phyloP scores from a whole-genome alignment of 306 rosid genomes.

The Trichosanthes truncata region DNA sequence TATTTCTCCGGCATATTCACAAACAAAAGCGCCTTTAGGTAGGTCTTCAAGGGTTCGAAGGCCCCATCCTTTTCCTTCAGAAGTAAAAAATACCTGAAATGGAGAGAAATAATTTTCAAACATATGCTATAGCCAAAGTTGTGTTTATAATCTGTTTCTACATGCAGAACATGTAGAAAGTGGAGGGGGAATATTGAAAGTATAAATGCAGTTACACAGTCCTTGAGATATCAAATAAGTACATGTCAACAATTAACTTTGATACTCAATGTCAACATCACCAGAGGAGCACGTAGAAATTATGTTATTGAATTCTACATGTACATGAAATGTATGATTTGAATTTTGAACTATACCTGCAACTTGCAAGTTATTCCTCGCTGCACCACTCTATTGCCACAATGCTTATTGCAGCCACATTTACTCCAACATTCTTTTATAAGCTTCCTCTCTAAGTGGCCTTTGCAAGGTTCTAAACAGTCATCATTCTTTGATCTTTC shows the following conservation, averaged over 20 bases:
- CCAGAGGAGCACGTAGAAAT: neutral
- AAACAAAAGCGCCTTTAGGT: slow-evolving; percentile 86
- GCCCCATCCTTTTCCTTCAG: slow-evolving; percentile 94
- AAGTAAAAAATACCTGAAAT: slow-evolving; percentile 64
- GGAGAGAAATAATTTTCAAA: slow-evolving; percentile 11
- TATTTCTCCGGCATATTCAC: slow-evolving; percentile 84
- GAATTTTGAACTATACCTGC: slow-evolving; percentile 43
- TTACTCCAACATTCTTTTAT: slow-evolving; percentile 92
- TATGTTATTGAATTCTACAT: neutral
- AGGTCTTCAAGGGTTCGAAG: slow-evolving; percentile 76
- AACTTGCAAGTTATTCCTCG: slow-evolving; percentile 73
- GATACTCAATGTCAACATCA: neutral
- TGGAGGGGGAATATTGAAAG: neutral
- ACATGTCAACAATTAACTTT: neutral
- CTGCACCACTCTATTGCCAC: slow-evolving; percentile 93
- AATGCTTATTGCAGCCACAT: slow-evolving; percentile 75
- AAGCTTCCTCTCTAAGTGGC: slow-evolving; percentile 66
- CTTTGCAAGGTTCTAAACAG: slow-evolving; percentile 81
- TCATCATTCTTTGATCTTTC: slow-evolving; percentile 59
- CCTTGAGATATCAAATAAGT: neutral
- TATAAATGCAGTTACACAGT: neutral
- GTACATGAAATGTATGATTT: neutral
- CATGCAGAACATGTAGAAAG: neutral
- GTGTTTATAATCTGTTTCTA: neutral
- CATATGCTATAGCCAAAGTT: neutral